Base-by-base conservation (phyloP, 2,329 filamentous ascomycete species). In the Didymellaceae sp. region DNA sequence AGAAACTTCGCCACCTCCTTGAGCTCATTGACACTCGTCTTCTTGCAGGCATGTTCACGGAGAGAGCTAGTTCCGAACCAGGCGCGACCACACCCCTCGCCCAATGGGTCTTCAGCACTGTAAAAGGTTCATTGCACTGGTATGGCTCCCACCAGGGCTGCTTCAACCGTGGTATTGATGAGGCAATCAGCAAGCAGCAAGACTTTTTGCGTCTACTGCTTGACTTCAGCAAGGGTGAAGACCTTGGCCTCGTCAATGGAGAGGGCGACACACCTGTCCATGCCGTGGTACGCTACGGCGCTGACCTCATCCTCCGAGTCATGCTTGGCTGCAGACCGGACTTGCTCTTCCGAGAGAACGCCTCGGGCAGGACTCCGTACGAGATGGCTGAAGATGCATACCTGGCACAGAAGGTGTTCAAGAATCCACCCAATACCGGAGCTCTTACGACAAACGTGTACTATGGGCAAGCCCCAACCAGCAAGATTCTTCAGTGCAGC, bases 331-430 rank as follows among this genome's bases (percentile, higher is more conserved):
- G 75, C 57, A 78, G 82, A 14, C 82, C 86, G 0, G 77, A 78
- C 20, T 76, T 91, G 1, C 74, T 91, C 0, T 80, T 83, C 59
- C 82, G 86, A 17, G 90, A 94, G 68, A 92, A 92, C 59, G 84
- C 88, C 0, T 88, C 88, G 0, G 90, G 90, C 1, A 80, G 83
- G 13, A 94, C 89, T 0, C 87, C 90, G 0, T 78, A 81, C 21
- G 89, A 94, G 61, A 73, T 89, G 39, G 84, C 86, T 0, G 76
- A 82, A 41, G 85, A 88, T 43, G 69, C 72, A 1, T 79, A 80
- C 52, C 73, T 82, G 2, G 70, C 74, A 6, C 61, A 64, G 3
- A 52, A 63, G 6, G 75, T 64, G 24, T 61, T 60, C 53, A 54
- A 25, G 5, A 49, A 57, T 14, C 54, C 57, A 24, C 67, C 63